Evolutionary conservation across 768 basidiomycete genomes (phyloP).

Genomic region (Arthromyces matolae): DNA sequence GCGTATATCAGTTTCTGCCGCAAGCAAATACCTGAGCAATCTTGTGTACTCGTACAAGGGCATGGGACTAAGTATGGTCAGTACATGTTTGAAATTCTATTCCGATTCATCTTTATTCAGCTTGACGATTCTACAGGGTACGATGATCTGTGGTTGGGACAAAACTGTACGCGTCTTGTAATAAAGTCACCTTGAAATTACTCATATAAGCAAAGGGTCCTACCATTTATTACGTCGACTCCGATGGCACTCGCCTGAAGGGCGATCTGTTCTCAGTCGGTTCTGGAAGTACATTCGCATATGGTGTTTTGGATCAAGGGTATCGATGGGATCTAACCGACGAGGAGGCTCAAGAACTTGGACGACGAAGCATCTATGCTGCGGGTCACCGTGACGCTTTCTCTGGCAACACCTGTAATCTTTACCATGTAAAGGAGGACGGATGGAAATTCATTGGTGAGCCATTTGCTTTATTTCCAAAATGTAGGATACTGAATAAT

Average conservation of each 20-base stretch:
- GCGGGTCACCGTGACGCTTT: constrained; percentile 96
- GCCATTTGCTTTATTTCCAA: constrained; percentile 15
- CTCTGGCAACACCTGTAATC: constrained; percentile 93
- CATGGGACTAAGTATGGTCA: constrained; percentile 98
- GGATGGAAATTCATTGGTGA: constrained; percentile 96
- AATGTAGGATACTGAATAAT: not conserved
- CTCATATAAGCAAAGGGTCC: constrained; percentile 65
- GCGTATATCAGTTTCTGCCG: constrained; percentile 98
- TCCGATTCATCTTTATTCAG: not conserved
- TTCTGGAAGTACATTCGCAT: constrained; percentile 97
- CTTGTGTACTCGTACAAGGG: constrained; percentile 98
- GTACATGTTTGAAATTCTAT: constrained; percentile 26
- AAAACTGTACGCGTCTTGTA: constrained; percentile 67
- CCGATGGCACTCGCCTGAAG: constrained; percentile 91
- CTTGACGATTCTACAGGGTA: constrained; percentile 59
- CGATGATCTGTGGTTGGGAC: constrained; percentile 99
- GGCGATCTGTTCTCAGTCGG: constrained; percentile 99
- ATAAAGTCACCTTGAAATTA: not conserved
- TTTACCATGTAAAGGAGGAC: constrained; percentile 91
- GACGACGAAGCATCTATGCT: constrained; percentile 89
- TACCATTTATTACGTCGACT: constrained; percentile 95
- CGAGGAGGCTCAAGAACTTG: constrained; percentile 93
- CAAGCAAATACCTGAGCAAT: constrained; percentile 95
- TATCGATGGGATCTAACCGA: constrained; percentile 91
- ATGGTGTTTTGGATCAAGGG: constrained; percentile 95